These are phyloP conservation scores for Rhodotorula kratochvilovae DNA, from an alignment of 768 basidiomycete species.

Conservation along the genomic window DNA sequence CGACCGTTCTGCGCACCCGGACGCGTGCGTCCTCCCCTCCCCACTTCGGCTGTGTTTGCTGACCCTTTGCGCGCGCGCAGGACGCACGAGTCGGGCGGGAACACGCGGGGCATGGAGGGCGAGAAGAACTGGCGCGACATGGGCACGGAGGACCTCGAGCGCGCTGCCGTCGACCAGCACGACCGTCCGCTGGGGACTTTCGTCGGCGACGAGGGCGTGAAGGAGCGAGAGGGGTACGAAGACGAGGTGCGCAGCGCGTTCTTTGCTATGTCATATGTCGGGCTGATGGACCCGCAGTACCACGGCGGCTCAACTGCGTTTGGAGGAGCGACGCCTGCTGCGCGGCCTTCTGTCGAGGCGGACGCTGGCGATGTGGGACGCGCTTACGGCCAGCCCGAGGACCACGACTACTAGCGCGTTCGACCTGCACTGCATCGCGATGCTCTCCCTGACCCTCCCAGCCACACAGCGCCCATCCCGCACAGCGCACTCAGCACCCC, in stretches of 20 bases:
- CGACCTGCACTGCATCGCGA: not conserved
- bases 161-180: constrained; percentile 18
- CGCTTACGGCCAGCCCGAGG: not conserved
- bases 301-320: constrained; percentile 7
- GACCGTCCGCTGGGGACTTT: constrained; percentile 20
- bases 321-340: not conserved
- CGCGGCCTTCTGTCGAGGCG: not conserved
- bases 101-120: constrained; percentile 14
- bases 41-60: not conserved
- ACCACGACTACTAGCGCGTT: constrained; percentile 21
- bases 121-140: constrained; percentile 26
- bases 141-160: constrained; percentile 10
- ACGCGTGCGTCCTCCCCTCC: not conserved
- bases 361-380: not conserved
- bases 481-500: not conserved
- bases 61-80: not conserved
- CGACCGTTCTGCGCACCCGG: not conserved
- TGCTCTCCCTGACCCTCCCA: fast-evolving
- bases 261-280: not conserved
- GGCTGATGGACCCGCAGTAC: constrained; percentile 7
- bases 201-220: constrained; percentile 17
- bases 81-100: constrained; percentile 12
- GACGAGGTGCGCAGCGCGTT: constrained; percentile 6
- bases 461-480: not conserved
- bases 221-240: constrained; percentile 12